These are phyloP conservation scores for Sugiyamaella sp. DNA, from an alignment of 1,139 yeast species.

Conservation along the genomic window DNA sequence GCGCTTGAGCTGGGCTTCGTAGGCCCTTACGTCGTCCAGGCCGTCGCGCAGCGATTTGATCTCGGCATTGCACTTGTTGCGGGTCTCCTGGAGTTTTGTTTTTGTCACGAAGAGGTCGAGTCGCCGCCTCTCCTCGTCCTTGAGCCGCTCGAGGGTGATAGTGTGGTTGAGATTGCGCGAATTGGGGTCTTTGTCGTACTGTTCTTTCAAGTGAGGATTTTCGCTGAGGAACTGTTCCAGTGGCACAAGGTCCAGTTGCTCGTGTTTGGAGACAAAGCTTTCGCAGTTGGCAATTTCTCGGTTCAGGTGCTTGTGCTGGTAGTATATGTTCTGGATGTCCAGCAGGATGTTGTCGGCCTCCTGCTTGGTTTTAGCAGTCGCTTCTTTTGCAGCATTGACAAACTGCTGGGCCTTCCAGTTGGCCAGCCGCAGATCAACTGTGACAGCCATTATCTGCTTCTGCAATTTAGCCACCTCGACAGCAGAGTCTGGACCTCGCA, in stretches of 20 bases:
- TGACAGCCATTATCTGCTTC: constrained; percentile 30
- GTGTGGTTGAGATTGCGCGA: constrained; percentile 29
- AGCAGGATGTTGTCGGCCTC: constrained; percentile 38
- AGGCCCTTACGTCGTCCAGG: constrained; percentile 31
- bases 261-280: constrained; percentile 36
- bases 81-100: constrained; percentile 33
- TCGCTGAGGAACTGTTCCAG: constrained; percentile 36
- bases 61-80: constrained; percentile 33
- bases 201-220: constrained; percentile 30
- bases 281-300: constrained; percentile 39
- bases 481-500: neutral
- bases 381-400: constrained; percentile 30
- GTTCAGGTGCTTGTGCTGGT: constrained; percentile 41
- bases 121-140: constrained; percentile 40
- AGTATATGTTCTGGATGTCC: constrained; percentile 41
- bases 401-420: constrained; percentile 36
- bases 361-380: constrained; percentile 32
- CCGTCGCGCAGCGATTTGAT: constrained; percentile 36
- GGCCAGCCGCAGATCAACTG: constrained; percentile 34
- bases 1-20: constrained; percentile 30
- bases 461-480: constrained; percentile 17
- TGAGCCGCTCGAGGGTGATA: constrained; percentile 39
- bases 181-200: neutral
- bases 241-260: constrained; percentile 38
- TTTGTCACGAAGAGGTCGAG: constrained; percentile 34